These are phyloP conservation scores for Alternaria sp. DNA, from an alignment of 2,329 filamentous ascomycete species.

Conservation along the genomic window DNA sequence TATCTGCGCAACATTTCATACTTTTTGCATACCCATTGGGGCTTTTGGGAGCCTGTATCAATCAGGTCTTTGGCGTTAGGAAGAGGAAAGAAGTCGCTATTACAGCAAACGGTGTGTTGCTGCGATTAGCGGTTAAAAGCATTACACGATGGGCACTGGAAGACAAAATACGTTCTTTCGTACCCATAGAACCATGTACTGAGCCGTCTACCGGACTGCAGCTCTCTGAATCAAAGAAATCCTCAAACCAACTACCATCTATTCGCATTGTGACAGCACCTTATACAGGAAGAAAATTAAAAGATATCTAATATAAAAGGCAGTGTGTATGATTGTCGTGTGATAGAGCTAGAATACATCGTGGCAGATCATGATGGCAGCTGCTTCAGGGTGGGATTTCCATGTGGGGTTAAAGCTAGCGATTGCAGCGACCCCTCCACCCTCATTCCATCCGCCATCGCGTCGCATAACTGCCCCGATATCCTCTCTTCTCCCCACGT, in stretches of 20 bases:
- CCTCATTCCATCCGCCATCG: background rate
- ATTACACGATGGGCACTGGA: slow-evolving; percentile 1
- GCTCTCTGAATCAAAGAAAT: slow-evolving; percentile 13
- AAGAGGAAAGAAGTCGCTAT: slow-evolving; percentile 8
- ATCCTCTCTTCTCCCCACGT: background rate
- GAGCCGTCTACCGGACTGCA: slow-evolving; percentile 4
- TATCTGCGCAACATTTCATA: slow-evolving; percentile 15
- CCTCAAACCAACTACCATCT: background rate
- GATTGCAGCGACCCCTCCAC: background rate
- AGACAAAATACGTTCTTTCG: slow-evolving; percentile 21
- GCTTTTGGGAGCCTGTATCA: slow-evolving; percentile 8
- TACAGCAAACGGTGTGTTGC: slow-evolving; percentile 15
- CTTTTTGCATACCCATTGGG: slow-evolving; percentile 8
- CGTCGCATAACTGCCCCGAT: background rate
- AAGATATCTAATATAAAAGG: background rate
- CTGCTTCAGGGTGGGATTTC: background rate
- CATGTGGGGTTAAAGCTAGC: background rate
- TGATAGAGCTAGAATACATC: background rate
- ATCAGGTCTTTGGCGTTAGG: slow-evolving; percentile 16
- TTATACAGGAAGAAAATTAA: too few relatives aligned
- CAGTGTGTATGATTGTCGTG: background rate
- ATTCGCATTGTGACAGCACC: background rate
- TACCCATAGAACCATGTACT: slow-evolving; percentile 16
- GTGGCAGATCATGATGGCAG: background rate
- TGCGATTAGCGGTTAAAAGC: slow-evolving; percentile 14